Conservation (phyloP, 441 rosid species). For the Cnidoscolus chayamansa region DNA sequence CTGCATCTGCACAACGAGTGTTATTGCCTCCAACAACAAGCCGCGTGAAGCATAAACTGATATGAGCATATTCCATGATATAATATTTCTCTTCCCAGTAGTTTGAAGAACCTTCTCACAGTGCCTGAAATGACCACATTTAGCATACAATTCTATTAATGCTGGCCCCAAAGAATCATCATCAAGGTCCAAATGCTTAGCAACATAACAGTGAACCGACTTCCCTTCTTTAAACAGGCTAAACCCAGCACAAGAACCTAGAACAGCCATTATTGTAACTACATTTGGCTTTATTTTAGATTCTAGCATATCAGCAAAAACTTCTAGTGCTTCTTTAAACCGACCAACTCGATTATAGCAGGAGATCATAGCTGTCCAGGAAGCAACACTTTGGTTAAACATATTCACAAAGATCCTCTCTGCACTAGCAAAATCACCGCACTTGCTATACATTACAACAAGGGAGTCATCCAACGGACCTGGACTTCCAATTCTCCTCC, state of each 20-base stretch:
- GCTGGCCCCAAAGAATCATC: conserved; percentile 55
- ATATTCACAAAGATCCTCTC: conserved; percentile 42
- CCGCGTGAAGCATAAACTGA: conserved; percentile 52
- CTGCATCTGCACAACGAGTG: conserved; percentile 51
- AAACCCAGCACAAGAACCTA: conserved; percentile 61
- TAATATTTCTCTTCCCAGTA: conserved; percentile 46
- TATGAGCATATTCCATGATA: conserved; percentile 68
- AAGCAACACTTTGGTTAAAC: conserved; percentile 31
- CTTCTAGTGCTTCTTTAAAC: conserved; percentile 45
- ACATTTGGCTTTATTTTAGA: conserved; percentile 46
- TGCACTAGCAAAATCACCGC: conserved; percentile 61
- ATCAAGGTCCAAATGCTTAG: conserved; percentile 39
- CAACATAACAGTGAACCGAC: conserved; percentile 60
- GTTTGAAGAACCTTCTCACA: conserved; percentile 41
- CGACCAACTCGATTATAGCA: conserved; percentile 53
- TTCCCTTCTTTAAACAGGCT: conserved; percentile 58
- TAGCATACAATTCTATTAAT: conserved; percentile 58
- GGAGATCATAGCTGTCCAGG: conserved; percentile 78
- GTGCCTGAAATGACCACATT: conserved; percentile 43
- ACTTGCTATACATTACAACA: conserved; percentile 64
- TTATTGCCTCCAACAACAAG: conserved; percentile 48
- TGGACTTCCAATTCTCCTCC: conserved; percentile 35
- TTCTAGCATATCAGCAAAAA: conserved; percentile 52
- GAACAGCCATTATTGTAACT: conserved; percentile 57
- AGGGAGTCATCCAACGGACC: conserved; percentile 49